Conservation (phyloP, 2,329 filamentous ascomycete species). For the Calonectria pteridis region DNA sequence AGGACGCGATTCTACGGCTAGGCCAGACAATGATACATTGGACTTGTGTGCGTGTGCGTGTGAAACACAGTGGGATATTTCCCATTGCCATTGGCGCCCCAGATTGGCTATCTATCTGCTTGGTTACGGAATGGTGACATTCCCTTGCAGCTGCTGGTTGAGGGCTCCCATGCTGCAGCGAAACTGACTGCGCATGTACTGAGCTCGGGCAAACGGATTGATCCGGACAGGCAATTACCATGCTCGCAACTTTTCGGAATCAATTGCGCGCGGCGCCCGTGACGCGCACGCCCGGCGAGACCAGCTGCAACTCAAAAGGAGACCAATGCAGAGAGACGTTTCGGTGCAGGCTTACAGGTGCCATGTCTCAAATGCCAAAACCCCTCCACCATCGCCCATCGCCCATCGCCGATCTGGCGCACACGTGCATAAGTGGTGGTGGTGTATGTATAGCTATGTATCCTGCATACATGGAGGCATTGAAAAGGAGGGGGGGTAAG, state of each 20-base stretch:
- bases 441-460: constrained; percentile 1
- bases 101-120: background rate
- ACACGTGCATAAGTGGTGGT: constrained; percentile 20
- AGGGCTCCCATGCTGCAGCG: background rate
- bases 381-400: background rate
- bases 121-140: background rate
- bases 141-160: background rate
- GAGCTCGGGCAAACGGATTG: background rate
- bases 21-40: background rate
- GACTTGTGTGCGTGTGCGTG: background rate
- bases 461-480: background rate
- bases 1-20: background rate
- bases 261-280: background rate
- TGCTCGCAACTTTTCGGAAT: background rate
- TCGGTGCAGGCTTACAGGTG: background rate
- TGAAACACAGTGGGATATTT: background rate
- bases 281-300: background rate
- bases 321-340: background rate
- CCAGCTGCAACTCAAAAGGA: background rate
- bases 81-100: background rate
- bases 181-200: background rate
- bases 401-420: constrained; percentile 12
- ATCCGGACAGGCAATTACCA: background rate
- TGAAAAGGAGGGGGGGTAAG: background rate
- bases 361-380: background rate